Base-by-base conservation (phyloP, 1,139 yeast genomes). In the Candida sp. region DNA sequence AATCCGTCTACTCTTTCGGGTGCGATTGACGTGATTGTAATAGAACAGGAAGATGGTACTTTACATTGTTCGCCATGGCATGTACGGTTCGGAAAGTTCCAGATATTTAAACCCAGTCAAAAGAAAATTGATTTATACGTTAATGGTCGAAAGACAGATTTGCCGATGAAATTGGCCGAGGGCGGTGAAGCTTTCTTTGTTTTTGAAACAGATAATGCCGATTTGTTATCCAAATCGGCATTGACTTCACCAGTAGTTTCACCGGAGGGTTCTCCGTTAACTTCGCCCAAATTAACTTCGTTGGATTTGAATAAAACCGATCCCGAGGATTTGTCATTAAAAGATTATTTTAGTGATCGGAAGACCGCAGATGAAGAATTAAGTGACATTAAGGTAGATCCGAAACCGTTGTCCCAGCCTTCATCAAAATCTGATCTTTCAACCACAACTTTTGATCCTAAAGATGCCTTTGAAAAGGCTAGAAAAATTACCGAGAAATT, bases 161-260 rank as follows among this genome's bases (percentile, higher is more conserved):
- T 91, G 45, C 97, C 97, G 9, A 93, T 93, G 99, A 93, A 93
- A 64, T 68, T 93, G 41, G 96, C 97, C 9, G 99, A 93, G 49
- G 97, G 96, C 3, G 99, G 99, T 22, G 99, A 93, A 63, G 99
- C 98, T 0, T 91, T 90, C 61, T 93, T 93, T 60, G 99, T 93
- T 40, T 91, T 93, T 67, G 97, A 91, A 57, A 87, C 97, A 2
- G 78, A 77, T 35, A 75, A 77, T 44, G 62, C 65, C 22, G 77
- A 78, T 41, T 54, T 62, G 29, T 85, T 91, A 15, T 96, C 97
- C 1, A 73, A 76, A 45, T 86, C 88, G 49, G 76, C 89, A 48
- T 78, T 89, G 52, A 90, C 99, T 0, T 89, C 97, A 0, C 99
- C 99, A 0, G 96, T 93, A 34, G 70, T 89, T 23, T 87, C 96